Conservation (phyloP, 768 basidiomycete genomes). For the Dioszegia hungarica region DNA sequence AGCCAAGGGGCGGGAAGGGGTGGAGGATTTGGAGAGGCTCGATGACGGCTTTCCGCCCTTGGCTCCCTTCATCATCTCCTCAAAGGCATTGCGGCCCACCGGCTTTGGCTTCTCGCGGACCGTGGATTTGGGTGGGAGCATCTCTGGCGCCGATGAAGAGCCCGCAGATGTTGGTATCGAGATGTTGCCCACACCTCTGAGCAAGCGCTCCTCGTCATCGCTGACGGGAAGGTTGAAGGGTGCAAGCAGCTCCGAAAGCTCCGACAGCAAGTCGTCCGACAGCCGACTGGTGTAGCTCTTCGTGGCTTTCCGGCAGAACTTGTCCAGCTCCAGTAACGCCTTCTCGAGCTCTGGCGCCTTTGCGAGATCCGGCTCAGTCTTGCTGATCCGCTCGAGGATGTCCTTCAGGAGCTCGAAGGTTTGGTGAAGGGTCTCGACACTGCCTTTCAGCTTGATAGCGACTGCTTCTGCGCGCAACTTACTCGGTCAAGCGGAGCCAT, state of each 20-base stretch:
- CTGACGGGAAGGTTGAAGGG: conserved; percentile 54
- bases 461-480: conserved; percentile 46
- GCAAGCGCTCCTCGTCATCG: conserved; percentile 50
- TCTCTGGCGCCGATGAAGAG: neutral
- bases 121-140: neutral
- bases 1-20: neutral
- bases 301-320: conserved; percentile 37
- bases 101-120: conserved; percentile 6
- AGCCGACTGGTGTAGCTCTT: conserved; percentile 40
- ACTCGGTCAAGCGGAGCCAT: conserved; percentile 89
- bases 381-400: conserved; percentile 70
- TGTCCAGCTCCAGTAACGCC: conserved; percentile 62
- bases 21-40: neutral
- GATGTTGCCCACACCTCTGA: neutral
- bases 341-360: conserved; percentile 45
- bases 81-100: conserved; percentile 38
- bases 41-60: conserved; percentile 5
- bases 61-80: conserved; percentile 40
- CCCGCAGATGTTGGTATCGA: neutral
- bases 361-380: conserved; percentile 53
- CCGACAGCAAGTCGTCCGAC: conserved; percentile 55
- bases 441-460: conserved; percentile 6
- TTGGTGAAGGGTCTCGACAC: conserved; percentile 73
- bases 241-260: conserved; percentile 64
- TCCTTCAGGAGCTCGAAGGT: conserved; percentile 76